Conservation (phyloP, 352 stramenopile genomes). For the Phytophthora kernoviae region DNA sequence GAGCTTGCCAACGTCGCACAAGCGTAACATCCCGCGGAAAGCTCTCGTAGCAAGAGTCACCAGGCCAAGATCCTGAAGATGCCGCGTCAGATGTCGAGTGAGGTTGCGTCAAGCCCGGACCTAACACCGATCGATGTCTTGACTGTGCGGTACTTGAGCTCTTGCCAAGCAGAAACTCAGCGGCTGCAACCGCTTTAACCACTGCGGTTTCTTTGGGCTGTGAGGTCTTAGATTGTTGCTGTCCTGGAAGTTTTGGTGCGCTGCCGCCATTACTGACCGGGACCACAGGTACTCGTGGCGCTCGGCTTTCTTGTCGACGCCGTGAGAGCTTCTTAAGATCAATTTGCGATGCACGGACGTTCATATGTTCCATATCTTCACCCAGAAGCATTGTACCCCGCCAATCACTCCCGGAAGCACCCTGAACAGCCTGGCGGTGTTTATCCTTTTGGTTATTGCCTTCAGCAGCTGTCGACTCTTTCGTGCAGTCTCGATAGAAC, state of each 20-base stretch:
- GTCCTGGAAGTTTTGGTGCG: slow-evolving; percentile 5
- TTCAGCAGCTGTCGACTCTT: slow-evolving; percentile 35
- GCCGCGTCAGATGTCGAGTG: background rate
- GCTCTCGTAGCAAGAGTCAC: slow-evolving; percentile 19
- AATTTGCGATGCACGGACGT: slow-evolving; percentile 42
- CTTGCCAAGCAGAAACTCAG: slow-evolving; percentile 48
- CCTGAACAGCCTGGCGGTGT: slow-evolving; percentile 27
- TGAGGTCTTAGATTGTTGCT: slow-evolving; percentile 4
- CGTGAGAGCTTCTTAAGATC: slow-evolving; percentile 50
- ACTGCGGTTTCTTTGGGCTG: slow-evolving; percentile 29
- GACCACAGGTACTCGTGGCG: background rate
- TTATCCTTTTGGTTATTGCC: slow-evolving; percentile 20
- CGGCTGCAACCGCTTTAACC: slow-evolving; percentile 43
- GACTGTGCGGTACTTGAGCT: slow-evolving; percentile 2
- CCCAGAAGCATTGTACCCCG: slow-evolving; percentile 37
- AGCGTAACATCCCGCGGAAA: slow-evolving; percentile 42
- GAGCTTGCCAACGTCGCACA: slow-evolving; percentile 51
- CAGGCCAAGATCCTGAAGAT: slow-evolving; percentile 13
- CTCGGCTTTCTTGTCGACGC: slow-evolving; percentile 28
- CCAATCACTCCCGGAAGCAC: slow-evolving; percentile 25
- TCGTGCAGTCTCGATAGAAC: slow-evolving; percentile 62
- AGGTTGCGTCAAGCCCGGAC: slow-evolving; percentile 4
- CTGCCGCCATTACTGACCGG: background rate
- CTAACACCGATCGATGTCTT: slow-evolving; percentile 11
- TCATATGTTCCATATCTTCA: slow-evolving; percentile 39